These are phyloP conservation scores for Echites panduratus DNA, from an alignment of 257 asterid species.

Conservation along the genomic window DNA sequence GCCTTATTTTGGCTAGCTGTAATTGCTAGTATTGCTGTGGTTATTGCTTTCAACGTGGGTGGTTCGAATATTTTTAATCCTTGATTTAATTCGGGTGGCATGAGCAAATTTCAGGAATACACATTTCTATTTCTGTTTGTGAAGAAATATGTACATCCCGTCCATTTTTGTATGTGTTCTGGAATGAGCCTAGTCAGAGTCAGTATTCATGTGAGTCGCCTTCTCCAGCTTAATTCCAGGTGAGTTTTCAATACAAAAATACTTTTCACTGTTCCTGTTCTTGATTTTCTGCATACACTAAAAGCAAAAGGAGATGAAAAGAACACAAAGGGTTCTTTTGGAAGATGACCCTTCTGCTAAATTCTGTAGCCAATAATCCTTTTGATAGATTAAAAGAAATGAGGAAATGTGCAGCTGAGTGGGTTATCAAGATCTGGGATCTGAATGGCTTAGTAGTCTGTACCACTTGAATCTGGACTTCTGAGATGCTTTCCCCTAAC, in stretches of 20 bases:
- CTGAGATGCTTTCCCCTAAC: no score
- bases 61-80: slow-evolving; percentile 84
- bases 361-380: not conserved
- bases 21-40: slow-evolving; percentile 66
- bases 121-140: not conserved
- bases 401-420: no score
- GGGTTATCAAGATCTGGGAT: no score
- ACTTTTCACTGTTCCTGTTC: not conserved
- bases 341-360: no score
- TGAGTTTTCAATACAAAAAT: not conserved
- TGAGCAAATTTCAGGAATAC: not conserved
- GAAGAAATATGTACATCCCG: slow-evolving; percentile 3
- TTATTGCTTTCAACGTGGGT: slow-evolving; percentile 65
- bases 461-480: no score
- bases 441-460: no score
- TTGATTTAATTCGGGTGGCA: slow-evolving; percentile 30
- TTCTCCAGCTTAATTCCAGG: not conserved
- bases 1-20: slow-evolving; percentile 69
- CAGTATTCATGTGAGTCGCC: not conserved
- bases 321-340: no score
- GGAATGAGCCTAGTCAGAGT: slow-evolving; percentile 3
- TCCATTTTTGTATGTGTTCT: not conserved
- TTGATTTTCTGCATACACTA: not conserved
- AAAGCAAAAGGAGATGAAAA: no score
- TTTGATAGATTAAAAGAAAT: not conserved